Evolutionary conservation across 345 rosid species (phyloP).

Genomic region (Salix viminalis): DNA sequence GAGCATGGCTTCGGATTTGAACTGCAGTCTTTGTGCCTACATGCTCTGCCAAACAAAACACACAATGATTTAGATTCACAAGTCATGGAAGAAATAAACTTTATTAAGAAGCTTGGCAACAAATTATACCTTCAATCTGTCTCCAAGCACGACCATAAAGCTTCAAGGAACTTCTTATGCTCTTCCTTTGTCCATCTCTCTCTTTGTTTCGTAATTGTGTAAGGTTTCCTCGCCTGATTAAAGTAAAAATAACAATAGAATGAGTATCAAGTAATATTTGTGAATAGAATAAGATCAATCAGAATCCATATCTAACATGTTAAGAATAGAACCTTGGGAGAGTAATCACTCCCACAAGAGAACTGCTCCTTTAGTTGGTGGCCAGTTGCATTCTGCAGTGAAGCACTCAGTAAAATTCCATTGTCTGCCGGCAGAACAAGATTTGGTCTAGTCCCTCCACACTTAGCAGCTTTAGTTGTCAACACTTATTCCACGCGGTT

Average conservation of each 20-base stretch:
- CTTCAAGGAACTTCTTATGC: slow-evolving; percentile 84
- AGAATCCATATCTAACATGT: not conserved
- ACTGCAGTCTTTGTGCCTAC: slow-evolving; percentile 87
- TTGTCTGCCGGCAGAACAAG: slow-evolving; percentile 15
- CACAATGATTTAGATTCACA: not conserved
- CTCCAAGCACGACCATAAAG: slow-evolving; percentile 90
- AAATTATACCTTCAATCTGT: slow-evolving; percentile 63
- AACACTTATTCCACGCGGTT: too few relatives aligned
- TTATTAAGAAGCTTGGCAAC: not conserved
- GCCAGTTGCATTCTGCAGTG: slow-evolving; percentile 17
- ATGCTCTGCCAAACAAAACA: slow-evolving; percentile 47
- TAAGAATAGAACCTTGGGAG: slow-evolving; percentile 53
- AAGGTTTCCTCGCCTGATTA: slow-evolving; percentile 71
- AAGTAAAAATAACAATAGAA: not conserved
- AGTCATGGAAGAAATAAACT: not conserved
- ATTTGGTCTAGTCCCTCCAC: slow-evolving; percentile 24
- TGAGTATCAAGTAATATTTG: not conserved
- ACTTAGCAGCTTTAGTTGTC: not conserved
- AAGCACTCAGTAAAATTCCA: slow-evolving; percentile 26
- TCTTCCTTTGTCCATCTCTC: slow-evolving; percentile 93
- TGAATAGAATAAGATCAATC: not conserved
- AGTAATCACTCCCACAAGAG: slow-evolving; percentile 36
- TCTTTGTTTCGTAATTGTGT: slow-evolving; percentile 76
- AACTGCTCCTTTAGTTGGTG: slow-evolving; percentile 36
- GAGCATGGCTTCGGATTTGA: slow-evolving; percentile 98